Evolutionary conservation across 768 basidiomycete genomes (phyloP).

Genomic region (Artomyces pyxidatus): DNA sequence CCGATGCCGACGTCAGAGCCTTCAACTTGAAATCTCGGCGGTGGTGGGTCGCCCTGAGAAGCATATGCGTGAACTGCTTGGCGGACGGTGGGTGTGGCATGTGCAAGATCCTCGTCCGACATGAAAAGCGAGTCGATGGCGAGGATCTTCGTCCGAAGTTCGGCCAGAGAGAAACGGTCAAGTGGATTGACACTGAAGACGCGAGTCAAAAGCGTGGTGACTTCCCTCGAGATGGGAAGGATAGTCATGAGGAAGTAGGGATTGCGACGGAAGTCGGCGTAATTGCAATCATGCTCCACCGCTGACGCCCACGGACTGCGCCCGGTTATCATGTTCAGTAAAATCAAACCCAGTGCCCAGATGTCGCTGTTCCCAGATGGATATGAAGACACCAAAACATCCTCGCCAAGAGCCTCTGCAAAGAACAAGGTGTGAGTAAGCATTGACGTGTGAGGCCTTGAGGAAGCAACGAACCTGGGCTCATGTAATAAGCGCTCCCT

Average conservation of each 20-base stretch:
- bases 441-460: neutral
- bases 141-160: neutral
- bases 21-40: too few species aligned
- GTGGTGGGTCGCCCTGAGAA: too few species aligned
- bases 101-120: too few species aligned
- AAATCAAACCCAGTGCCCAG: constrained; percentile 75
- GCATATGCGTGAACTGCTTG: too few species aligned
- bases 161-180: neutral
- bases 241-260: neutral
- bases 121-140: neutral
- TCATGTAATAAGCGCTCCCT: constrained; percentile 61
- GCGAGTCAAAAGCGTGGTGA: neutral
- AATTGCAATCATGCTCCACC: constrained; percentile 40
- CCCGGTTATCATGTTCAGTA: constrained; percentile 75
- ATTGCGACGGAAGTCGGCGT: neutral
- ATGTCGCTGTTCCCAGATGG: constrained; percentile 59
- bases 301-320: constrained; percentile 76
- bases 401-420: constrained; percentile 51
- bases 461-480: constrained; percentile 50
- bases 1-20: too few species aligned
- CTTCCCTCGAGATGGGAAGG: neutral
- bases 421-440: neutral
- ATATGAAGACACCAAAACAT: constrained; percentile 37
- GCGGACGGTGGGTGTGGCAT: too few species aligned
- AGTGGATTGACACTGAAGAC: neutral